Evolutionary conservation across 257 asterid species (phyloP).

Genomic region (Primulina eburnea): DNA sequence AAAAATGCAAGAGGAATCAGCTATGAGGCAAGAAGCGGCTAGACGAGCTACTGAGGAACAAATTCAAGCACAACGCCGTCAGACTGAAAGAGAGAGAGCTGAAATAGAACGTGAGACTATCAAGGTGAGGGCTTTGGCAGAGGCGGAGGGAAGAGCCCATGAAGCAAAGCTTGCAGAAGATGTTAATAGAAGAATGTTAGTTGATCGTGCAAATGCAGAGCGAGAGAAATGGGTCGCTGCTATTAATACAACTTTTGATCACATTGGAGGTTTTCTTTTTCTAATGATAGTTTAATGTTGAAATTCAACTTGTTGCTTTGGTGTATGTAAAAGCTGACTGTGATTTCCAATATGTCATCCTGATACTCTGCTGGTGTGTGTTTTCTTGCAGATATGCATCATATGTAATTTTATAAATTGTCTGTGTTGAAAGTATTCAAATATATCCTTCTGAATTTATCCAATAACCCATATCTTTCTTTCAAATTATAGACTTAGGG

Average conservation of each 20-base stretch:
- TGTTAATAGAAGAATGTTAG: constrained; percentile 71
- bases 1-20: constrained; percentile 91
- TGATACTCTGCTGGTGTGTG: constrained; percentile 11
- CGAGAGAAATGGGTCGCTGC: constrained; percentile 94
- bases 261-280: constrained; percentile 75
- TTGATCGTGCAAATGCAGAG: constrained; percentile 90
- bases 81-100: constrained; percentile 83
- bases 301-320: neutral
- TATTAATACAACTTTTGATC: constrained; percentile 86
- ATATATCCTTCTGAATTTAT: constrained; percentile 15
- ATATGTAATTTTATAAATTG: constrained; percentile 17
- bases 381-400: constrained; percentile 1
- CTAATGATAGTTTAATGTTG: neutral
- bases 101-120: constrained; percentile 86
- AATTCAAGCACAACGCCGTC: constrained; percentile 89
- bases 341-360: neutral
- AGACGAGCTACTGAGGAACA: constrained; percentile 96
- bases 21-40: constrained; percentile 88
- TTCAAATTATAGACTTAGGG: neutral
- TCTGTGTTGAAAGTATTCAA: neutral
- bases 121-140: constrained; percentile 72
- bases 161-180: constrained; percentile 94
- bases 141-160: constrained; percentile 95
- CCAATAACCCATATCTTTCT: neutral
- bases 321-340: neutral